These are phyloP conservation scores for Evansstolkia leycettana DNA, from an alignment of 495 filamentous ascomycete genomes.

Conservation along the genomic window DNA sequence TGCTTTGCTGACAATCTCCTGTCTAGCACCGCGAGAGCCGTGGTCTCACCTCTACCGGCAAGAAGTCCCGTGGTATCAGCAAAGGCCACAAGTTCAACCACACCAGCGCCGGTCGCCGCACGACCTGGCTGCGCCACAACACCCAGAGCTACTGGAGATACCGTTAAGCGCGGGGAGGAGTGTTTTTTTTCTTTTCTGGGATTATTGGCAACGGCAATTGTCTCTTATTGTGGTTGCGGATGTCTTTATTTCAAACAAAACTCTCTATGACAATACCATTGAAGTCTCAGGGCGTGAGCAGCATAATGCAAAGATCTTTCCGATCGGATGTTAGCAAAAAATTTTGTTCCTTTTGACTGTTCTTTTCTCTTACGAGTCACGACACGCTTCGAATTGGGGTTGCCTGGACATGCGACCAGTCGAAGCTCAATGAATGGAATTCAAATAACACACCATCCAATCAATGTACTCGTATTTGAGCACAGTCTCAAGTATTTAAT, in stretches of 20 bases:
- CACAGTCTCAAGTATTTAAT: no score
- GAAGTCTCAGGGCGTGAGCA: conserved; percentile 22
- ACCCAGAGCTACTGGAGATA: conserved; percentile 92
- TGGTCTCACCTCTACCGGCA: conserved; percentile 94
- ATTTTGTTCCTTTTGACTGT: conserved; percentile 23
- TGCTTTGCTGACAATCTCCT: conserved; percentile 11
- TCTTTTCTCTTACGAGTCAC: conserved; percentile 1
- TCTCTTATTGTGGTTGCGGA: conserved; percentile 9
- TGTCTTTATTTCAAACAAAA: conserved; percentile 29
- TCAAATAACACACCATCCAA: no score
- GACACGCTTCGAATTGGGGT: background rate
- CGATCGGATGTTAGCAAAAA: conserved; percentile 36
- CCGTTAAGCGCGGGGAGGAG: conserved; percentile 34
- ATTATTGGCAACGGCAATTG: conserved; percentile 20
- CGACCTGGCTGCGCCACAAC: conserved; percentile 99
- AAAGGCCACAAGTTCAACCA: conserved; percentile 99
- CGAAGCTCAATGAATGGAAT: background rate
- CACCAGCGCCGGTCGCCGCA: conserved; percentile 83
- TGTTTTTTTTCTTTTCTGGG: conserved; percentile 11
- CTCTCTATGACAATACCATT: conserved; percentile 21
- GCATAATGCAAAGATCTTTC: conserved; percentile 32
- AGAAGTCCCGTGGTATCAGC: conserved; percentile 97
- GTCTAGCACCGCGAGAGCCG: conserved; percentile 82
- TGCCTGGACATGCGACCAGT: background rate
- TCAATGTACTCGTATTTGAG: no score